Evolutionary conservation across 192 early-diverging fungal species (phyloP).

Genomic region (Mortierella hygrophila): DNA sequence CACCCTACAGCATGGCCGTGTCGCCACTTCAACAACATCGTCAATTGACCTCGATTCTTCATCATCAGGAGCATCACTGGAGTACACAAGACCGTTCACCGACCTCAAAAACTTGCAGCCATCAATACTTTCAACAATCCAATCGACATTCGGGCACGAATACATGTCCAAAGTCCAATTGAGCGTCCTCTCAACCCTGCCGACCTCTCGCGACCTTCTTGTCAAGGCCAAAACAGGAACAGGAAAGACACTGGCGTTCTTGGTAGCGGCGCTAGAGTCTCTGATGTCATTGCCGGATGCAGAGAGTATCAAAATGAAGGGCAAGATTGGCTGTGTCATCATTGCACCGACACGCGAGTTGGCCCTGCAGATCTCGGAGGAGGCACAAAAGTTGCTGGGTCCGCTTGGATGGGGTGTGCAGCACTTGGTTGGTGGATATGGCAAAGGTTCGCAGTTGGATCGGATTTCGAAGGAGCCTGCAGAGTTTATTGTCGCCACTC

Average conservation of each 20-base stretch:
- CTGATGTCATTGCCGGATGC: conserved; percentile 56
- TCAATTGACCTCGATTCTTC: neutral
- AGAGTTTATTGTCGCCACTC: conserved; percentile 95
- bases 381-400: conserved; percentile 72
- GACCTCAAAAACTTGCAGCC: conserved; percentile 57
- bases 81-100: conserved; percentile 59
- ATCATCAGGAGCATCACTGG: conserved; percentile 13
- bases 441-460: conserved; percentile 62
- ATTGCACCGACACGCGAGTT: conserved; percentile 94
- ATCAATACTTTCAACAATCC: conserved; percentile 67
- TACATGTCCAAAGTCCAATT: conserved; percentile 88
- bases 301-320: conserved; percentile 46
- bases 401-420: conserved; percentile 74
- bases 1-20: neutral
- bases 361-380: conserved; percentile 84
- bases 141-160: conserved; percentile 77
- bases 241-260: conserved; percentile 95
- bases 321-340: conserved; percentile 77
- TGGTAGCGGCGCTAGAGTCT: conserved; percentile 88
- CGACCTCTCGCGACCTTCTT: conserved; percentile 82
- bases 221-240: conserved; percentile 98
- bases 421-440: conserved; percentile 84
- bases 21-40: neutral
- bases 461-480: conserved; percentile 61
- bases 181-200: conserved; percentile 77